These are phyloP conservation scores for Coemansia sp. DNA, from an alignment of 192 early-diverging fungal species.

Conservation along the genomic window DNA sequence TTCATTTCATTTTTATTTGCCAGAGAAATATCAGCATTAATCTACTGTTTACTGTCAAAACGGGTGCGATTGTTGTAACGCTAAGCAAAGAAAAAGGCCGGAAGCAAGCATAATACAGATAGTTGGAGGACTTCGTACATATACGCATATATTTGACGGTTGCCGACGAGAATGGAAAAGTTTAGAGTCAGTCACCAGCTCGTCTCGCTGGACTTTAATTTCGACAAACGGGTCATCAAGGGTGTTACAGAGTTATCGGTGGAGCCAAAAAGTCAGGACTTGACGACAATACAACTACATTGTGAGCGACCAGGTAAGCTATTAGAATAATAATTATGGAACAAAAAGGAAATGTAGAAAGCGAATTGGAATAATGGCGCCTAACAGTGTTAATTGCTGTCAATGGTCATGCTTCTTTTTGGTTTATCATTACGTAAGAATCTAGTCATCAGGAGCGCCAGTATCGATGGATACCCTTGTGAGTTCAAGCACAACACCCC, in stretches of 20 bases:
- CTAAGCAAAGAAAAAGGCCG: too few relatives aligned
- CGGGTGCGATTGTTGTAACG: too few relatives aligned
- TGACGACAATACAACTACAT: slow-evolving; percentile 29
- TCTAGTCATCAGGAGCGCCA: slow-evolving; percentile 27
- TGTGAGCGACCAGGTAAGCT: slow-evolving; percentile 53
- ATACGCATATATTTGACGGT: too few relatives aligned
- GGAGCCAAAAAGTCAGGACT: slow-evolving; percentile 20
- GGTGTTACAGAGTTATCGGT: slow-evolving; percentile 54
- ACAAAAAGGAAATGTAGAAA: background rate
- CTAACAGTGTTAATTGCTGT: background rate
- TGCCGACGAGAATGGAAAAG: slow-evolving; percentile 9
- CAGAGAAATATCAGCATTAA: too few relatives aligned
- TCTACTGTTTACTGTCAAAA: too few relatives aligned
- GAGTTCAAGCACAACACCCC: slow-evolving; percentile 27
- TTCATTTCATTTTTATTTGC: too few relatives aligned
- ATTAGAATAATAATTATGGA: background rate
- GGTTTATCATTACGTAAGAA: background rate
- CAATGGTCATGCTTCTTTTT: background rate
- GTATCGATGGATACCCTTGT: slow-evolving; percentile 26
- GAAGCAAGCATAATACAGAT: too few relatives aligned
- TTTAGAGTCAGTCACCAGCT: slow-evolving; percentile 51
- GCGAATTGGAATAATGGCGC: background rate
- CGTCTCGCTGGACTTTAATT: slow-evolving; percentile 50
- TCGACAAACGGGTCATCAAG: slow-evolving; percentile 31
- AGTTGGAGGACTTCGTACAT: too few relatives aligned